A percentile compares a stretch with the other conserved stretches of the same genome.
Evolutionary conservation across 306 rosid genomes (phyloP).

Genomic region (Trifolium repens): DNA sequence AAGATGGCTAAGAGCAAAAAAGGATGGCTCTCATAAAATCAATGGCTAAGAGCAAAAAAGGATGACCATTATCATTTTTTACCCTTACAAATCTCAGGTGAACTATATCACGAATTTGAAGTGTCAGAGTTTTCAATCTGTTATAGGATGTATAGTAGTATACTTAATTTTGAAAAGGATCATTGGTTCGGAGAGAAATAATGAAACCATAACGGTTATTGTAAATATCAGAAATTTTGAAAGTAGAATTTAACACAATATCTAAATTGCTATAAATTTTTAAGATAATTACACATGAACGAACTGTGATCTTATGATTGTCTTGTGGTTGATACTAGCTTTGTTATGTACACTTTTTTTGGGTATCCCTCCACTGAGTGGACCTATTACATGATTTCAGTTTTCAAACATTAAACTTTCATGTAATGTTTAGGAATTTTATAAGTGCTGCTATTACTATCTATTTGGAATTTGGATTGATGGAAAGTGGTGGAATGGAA

Average conservation of each 20-base stretch:
- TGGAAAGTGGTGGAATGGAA: no score
- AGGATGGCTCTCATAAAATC: no score
- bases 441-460: no score
- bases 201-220: conserved; percentile 31
- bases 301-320: conserved; percentile 1
- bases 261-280: no score
- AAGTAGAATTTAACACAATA: conserved; percentile 34
- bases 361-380: background rate
- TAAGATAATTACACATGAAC: no score
- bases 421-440: background rate
- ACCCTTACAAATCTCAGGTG: conserved; percentile 48
- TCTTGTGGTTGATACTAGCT: conserved; percentile 22
- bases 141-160: conserved; percentile 22
- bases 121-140: conserved; percentile 42
- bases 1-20: conserved; percentile 14
- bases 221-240: conserved; percentile 55
- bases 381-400: background rate
- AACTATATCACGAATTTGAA: conserved; percentile 42
- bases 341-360: conserved; percentile 20
- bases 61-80: conserved; percentile 44
- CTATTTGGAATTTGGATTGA: no score
- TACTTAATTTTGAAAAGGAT: conserved; percentile 20
- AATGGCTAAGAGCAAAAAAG: conserved; percentile 52
- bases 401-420: conserved; percentile 20
- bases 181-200: conserved; percentile 39